Evolutionary conservation across 768 basidiomycete species (phyloP).

Genomic region (Tephrocybe sp.): DNA sequence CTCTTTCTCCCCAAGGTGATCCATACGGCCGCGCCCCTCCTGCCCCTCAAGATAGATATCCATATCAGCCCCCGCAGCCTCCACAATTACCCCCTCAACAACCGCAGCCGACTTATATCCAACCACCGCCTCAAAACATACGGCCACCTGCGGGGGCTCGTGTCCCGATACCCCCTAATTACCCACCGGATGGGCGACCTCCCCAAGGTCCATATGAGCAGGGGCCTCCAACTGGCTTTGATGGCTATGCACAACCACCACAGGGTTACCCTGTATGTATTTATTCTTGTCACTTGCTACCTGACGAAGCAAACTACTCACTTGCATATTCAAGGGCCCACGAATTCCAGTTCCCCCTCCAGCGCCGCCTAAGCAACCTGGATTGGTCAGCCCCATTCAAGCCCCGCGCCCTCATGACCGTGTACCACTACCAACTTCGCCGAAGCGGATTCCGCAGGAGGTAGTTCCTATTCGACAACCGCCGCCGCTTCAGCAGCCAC

Average conservation of each 20-base stretch:
- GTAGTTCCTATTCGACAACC: conserved; percentile 38
- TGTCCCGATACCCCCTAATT: conserved; percentile 43
- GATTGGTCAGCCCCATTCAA: conserved; percentile 29
- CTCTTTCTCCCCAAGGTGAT: conserved; percentile 29
- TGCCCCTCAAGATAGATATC: conserved; percentile 37
- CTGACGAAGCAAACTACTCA: neutral
- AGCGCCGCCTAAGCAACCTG: conserved; percentile 34
- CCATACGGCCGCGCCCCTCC: conserved; percentile 37
- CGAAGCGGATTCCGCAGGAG: conserved; percentile 29
- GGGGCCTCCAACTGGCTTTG: conserved; percentile 20
- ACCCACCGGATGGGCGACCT: conserved; percentile 39
- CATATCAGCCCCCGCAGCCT: conserved; percentile 28
- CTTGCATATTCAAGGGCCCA: conserved; percentile 8
- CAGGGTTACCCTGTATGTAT: conserved; percentile 36
- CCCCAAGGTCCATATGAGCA: conserved; percentile 33
- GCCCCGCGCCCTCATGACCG: conserved; percentile 30
- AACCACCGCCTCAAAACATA: conserved; percentile 28
- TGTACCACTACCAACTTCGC: conserved; percentile 24
- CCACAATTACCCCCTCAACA: conserved; percentile 22
- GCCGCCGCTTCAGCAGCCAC: conserved; percentile 16
- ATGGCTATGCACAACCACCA: conserved; percentile 28
- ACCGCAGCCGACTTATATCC: conserved; percentile 27
- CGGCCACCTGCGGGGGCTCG: conserved; percentile 45
- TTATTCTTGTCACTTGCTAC: neutral
- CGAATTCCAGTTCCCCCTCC: conserved; percentile 24